These are phyloP conservation scores for Barnettozyma californica DNA, from an alignment of 805 yeast genomes.

Conservation along the genomic window DNA sequence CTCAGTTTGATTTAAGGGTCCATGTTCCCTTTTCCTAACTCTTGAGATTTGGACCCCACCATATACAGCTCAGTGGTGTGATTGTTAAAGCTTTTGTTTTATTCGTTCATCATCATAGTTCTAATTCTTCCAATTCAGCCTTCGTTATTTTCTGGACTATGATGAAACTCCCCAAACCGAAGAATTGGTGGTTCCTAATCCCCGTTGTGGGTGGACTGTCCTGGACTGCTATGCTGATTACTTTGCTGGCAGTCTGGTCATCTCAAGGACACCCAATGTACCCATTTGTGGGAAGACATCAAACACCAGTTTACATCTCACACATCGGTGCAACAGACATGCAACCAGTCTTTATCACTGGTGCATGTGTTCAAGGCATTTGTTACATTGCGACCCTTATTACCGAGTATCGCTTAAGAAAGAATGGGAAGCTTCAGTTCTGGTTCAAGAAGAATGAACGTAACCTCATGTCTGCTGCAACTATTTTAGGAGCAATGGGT, in stretches of 20 bases:
- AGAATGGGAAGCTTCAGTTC: slow-evolving; percentile 42
- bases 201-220: slow-evolving; percentile 63
- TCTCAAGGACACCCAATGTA: slow-evolving; percentile 74
- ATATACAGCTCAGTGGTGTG: too few relatives aligned
- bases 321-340: slow-evolving; percentile 85
- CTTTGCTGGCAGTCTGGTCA: slow-evolving; percentile 75
- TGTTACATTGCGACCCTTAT: slow-evolving; percentile 60
- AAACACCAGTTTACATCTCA: slow-evolving; percentile 65
- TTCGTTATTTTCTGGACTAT: background rate
- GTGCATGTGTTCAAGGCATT: slow-evolving; percentile 73
- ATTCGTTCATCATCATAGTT: too few relatives aligned
- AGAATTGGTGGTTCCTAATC: slow-evolving; percentile 44
- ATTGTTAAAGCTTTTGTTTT: too few relatives aligned
- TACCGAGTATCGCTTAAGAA: slow-evolving; percentile 59
- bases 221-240: slow-evolving; percentile 91
- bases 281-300: slow-evolving; percentile 42
- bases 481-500: slow-evolving; percentile 49
- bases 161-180: slow-evolving; percentile 8
- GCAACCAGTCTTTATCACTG: slow-evolving; percentile 77
- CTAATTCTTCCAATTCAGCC: too few relatives aligned
- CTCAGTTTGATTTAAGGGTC: background rate
- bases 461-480: slow-evolving; percentile 34
- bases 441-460: slow-evolving; percentile 35
- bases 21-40: background rate
- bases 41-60: background rate